Evolutionary conservation across 306 rosid species (phyloP).

Genomic region (Dalbergia cochinchinensis): DNA sequence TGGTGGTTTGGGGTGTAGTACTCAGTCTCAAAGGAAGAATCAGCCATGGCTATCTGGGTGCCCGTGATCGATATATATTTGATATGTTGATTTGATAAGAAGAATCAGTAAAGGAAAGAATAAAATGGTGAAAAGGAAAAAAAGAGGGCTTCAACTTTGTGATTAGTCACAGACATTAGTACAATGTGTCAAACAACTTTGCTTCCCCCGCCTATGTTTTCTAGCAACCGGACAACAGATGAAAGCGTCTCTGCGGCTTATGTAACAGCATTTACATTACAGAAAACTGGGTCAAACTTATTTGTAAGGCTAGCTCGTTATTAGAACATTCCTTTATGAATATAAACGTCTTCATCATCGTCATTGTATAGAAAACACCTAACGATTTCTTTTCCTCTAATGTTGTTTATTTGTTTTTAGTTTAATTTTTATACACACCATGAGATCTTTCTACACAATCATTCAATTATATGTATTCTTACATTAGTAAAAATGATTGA

Average conservation of each 20-base stretch:
- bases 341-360: no score
- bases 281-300: constrained; percentile 6
- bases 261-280: neutral
- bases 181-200: constrained; percentile 18
- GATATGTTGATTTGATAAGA: neutral
- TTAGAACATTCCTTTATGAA: no score
- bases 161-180: constrained; percentile 33
- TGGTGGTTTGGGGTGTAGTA: constrained; percentile 43
- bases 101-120: neutral
- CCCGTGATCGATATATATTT: neutral
- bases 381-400: no score
- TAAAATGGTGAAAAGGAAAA: neutral
- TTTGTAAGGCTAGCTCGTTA: neutral
- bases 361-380: no score
- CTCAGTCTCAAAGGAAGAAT: constrained; percentile 63
- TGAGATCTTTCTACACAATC: no score
- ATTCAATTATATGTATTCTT: no score
- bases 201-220: constrained; percentile 42
- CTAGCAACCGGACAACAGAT: constrained; percentile 5
- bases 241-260: neutral
- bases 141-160: constrained; percentile 30
- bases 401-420: no score
- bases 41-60: constrained; percentile 54
- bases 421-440: no score
- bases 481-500: no score